Conservation (phyloP, 2,329 filamentous ascomycete genomes). For the Xylaria sp. region DNA sequence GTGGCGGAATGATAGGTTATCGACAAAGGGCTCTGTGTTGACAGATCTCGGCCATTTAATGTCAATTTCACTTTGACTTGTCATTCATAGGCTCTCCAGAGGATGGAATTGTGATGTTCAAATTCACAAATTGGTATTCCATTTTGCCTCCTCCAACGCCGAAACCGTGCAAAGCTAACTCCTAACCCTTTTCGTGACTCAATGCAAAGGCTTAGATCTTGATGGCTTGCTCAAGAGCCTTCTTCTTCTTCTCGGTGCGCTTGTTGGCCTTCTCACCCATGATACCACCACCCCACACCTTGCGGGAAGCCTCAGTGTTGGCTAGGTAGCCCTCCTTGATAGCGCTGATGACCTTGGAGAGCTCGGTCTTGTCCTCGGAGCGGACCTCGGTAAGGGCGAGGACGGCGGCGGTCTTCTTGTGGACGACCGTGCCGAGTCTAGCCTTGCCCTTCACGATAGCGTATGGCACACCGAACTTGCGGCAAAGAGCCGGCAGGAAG, state of each 20-base stretch:
- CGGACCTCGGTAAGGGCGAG: constrained; percentile 96
- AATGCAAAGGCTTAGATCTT: constrained; percentile 76
- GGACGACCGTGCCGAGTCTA: constrained; percentile 95
- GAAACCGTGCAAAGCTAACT: constrained; percentile 45
- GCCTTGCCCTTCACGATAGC: constrained; percentile 99
- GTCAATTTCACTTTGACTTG: constrained; percentile 36
- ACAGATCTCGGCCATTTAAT: constrained; percentile 26
- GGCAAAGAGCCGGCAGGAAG: constrained; percentile 98
- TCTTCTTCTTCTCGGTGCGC: constrained; percentile 82
- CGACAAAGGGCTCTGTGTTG: not conserved
- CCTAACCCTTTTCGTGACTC: constrained; percentile 41
- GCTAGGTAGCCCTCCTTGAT: constrained; percentile 98
- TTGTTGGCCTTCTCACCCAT: constrained; percentile 94
- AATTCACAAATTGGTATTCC: constrained; percentile 47
- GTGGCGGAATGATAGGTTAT: not conserved
- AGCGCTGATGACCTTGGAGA: constrained; percentile 93
- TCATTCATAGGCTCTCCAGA: constrained; percentile 36
- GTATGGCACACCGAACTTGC: constrained; percentile 99
- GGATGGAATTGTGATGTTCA: constrained; percentile 41
- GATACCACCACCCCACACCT: constrained; percentile 99
- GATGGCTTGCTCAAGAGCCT: constrained; percentile 91
- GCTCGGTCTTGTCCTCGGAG: constrained; percentile 97
- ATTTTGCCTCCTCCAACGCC: constrained; percentile 46
- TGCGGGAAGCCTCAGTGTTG: constrained; percentile 89
- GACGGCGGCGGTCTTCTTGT: constrained; percentile 99